Evolutionary conservation across 2,329 filamentous ascomycete genomes (phyloP).

Genomic region (Lecanicillium sp.): DNA sequence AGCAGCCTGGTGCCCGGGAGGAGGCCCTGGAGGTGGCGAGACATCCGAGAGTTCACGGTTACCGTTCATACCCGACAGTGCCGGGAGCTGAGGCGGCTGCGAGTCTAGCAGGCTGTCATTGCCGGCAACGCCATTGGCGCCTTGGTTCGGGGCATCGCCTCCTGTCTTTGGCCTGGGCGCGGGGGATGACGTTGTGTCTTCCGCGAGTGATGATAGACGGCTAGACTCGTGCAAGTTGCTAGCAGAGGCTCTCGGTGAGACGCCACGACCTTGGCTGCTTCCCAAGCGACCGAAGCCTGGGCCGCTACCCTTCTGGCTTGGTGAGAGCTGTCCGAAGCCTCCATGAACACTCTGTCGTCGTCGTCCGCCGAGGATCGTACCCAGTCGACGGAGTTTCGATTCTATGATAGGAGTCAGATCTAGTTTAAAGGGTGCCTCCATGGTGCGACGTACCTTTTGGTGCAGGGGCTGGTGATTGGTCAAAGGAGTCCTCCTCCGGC

Average conservation of each 20-base stretch:
- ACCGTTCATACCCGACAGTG: background rate
- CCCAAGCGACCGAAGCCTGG: constrained; percentile 54
- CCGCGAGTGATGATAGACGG: constrained; percentile 49
- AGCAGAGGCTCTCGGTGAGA: constrained; percentile 52
- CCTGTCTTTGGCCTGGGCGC: constrained; percentile 6
- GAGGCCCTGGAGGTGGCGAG: constrained; percentile 42
- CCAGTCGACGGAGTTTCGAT: constrained; percentile 54
- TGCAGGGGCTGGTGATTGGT: constrained; percentile 3
- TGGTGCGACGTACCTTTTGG: constrained; percentile 5
- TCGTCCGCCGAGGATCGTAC: constrained; percentile 58
- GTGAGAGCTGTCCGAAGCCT: constrained; percentile 48
- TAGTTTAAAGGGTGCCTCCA: background rate
- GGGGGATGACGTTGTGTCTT: constrained; percentile 34
- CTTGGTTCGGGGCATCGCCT: constrained; percentile 4
- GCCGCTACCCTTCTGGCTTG: constrained; percentile 38
- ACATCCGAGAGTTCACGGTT: background rate
- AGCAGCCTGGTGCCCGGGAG: constrained; percentile 34
- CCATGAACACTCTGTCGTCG: constrained; percentile 60
- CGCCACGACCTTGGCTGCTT: constrained; percentile 49
- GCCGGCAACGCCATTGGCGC: background rate
- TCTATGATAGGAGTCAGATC: constrained; percentile 27
- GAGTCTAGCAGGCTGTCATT: no score
- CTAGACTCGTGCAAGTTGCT: constrained; percentile 50
- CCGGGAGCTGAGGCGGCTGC: background rate
- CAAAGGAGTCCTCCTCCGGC: constrained; percentile 25